Conservation (phyloP, 106 monocot species). For the Allium cepa region DNA sequence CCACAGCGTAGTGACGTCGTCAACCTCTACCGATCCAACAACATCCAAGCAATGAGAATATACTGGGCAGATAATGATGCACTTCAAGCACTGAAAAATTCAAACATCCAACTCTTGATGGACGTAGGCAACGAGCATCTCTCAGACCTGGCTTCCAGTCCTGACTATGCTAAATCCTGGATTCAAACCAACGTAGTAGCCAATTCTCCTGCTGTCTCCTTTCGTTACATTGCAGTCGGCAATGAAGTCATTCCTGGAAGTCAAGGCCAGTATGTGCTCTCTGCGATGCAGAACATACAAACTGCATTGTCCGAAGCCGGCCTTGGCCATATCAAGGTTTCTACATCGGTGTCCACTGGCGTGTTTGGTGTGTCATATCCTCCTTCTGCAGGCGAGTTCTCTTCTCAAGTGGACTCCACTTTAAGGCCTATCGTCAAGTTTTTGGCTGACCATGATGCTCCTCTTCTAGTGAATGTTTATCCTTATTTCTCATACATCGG, state of each 20-base stretch:
- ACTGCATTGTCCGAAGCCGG: background rate
- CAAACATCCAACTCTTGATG: slow-evolving; percentile 29
- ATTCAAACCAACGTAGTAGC: slow-evolving; percentile 3
- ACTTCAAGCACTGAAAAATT: slow-evolving; percentile 29
- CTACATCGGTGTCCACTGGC: slow-evolving; percentile 5
- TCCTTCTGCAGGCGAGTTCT: slow-evolving; percentile 12
- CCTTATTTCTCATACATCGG: slow-evolving; percentile 4
- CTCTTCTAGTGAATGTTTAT: slow-evolving; percentile 5
- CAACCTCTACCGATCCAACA: slow-evolving; percentile 24
- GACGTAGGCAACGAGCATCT: slow-evolving; percentile 17
- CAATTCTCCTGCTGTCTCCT: slow-evolving; percentile 5
- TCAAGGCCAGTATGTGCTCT: background rate
- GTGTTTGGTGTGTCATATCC: slow-evolving; percentile 8
- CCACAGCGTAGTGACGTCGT: slow-evolving; percentile 20
- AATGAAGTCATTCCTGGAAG: slow-evolving; percentile 19
- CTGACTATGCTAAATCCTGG: background rate
- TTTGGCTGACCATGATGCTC: background rate
- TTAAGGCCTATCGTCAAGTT: slow-evolving; percentile 3
- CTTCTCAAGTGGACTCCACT: background rate
- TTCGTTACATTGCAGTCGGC: slow-evolving; percentile 43
- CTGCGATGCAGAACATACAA: slow-evolving; percentile 10
- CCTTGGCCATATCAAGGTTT: background rate
- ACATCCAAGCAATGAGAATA: slow-evolving; percentile 27
- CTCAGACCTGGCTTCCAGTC: slow-evolving; percentile 10
- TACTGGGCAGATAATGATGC: slow-evolving; percentile 16